Base-by-base conservation (phyloP, 768 basidiomycete species). In the Mycena maculata region DNA sequence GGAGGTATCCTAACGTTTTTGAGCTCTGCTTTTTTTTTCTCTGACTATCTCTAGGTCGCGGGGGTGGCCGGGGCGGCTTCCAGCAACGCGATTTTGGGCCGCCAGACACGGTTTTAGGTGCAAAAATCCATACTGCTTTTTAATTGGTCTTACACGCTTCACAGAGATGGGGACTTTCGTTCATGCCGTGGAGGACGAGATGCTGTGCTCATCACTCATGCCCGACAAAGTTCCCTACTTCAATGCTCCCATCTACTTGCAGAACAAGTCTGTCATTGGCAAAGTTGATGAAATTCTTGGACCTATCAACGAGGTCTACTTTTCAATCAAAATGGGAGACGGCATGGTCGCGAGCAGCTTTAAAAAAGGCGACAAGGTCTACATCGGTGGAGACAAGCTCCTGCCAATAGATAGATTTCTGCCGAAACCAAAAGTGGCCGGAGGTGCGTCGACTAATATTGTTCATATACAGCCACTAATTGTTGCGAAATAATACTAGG, bases 231-330 rank as follows among this genome's bases (percentile, higher is more conserved):
- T 99, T 28, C 98, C 98, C 0, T 97, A 96, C 80, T 99, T 99
- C 88, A 99, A 99, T 78, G 96, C 97, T 0, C 96, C 97, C 53
- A 95, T 99, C 76, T 99, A 97, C 79, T 87, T 99, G 57, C 91
- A 94, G 84, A 98, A 98, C 80, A 99, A 98, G 81, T 93, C 95
- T 12, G 85, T 89, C 71, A 95, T 99, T 68, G 97, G 98, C 68
- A 98, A 98, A 82, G 92, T 99, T 44, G 98, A 99, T 80, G 98
- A 99, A 80, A 99, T 99, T 72, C 87, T 99, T n/a, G 98, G 98
- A 3, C 97, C 98, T 18, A 96, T 99, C 78, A 99, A 98, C 77
- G 95, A 99, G 77, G 96, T 99, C 64, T 99, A 90, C 80, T 99
- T 99, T 76, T 96, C 96, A 3, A 87, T 99, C 70, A 99, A 99